phyloP scores from a whole-genome alignment of 225 moss, liverwort and hornwort species.

The Anthoceros angustus region DNA sequence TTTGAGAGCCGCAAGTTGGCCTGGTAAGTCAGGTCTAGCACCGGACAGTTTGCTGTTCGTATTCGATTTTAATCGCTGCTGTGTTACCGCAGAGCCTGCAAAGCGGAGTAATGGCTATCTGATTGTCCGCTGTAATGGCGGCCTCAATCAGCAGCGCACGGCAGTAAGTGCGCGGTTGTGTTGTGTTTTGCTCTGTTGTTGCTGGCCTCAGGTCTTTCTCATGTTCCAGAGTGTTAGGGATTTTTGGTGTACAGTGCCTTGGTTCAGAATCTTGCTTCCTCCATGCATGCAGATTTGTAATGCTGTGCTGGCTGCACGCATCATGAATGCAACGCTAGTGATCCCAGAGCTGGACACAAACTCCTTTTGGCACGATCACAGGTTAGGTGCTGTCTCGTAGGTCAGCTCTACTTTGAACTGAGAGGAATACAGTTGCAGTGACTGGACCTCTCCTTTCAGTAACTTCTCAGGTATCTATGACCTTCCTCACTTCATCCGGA shows the following conservation, averaged over 20 bases:
- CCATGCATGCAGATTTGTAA: slow-evolving; percentile 57
- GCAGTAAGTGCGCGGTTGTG: slow-evolving; percentile 34
- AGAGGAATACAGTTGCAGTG: slow-evolving; percentile 14
- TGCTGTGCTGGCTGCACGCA: slow-evolving; percentile 85
- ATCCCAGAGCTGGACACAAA: slow-evolving; percentile 65
- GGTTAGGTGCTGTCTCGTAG: slow-evolving; percentile 29
- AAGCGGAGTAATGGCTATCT: slow-evolving; percentile 62
- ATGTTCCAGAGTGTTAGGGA: slow-evolving; percentile 5
- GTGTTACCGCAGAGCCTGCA: slow-evolving; percentile 36
- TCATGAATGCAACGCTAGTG: slow-evolving; percentile 93
- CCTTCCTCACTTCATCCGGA: slow-evolving; percentile 63
- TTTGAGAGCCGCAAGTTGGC: slow-evolving; percentile 41
- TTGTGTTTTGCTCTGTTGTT: not conserved
- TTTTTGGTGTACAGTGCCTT: not conserved
- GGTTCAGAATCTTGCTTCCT: not conserved
- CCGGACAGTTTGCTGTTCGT: not conserved
- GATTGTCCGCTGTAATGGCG: slow-evolving; percentile 76
- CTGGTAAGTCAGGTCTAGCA: slow-evolving; percentile 18
- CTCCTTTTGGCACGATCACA: slow-evolving; percentile 61
- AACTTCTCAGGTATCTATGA: slow-evolving; percentile 95
- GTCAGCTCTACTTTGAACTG: not conserved
- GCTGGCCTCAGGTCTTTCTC: not conserved
- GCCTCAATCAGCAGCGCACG: slow-evolving; percentile 67
- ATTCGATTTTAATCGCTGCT: not conserved
- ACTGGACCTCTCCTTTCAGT: slow-evolving; percentile 42